Percentiles rank a stretch among this genome's conserved stretches.
Evolutionary conservation across 306 rosid species (phyloP).

Genomic region (Dryas alaskensis): DNA sequence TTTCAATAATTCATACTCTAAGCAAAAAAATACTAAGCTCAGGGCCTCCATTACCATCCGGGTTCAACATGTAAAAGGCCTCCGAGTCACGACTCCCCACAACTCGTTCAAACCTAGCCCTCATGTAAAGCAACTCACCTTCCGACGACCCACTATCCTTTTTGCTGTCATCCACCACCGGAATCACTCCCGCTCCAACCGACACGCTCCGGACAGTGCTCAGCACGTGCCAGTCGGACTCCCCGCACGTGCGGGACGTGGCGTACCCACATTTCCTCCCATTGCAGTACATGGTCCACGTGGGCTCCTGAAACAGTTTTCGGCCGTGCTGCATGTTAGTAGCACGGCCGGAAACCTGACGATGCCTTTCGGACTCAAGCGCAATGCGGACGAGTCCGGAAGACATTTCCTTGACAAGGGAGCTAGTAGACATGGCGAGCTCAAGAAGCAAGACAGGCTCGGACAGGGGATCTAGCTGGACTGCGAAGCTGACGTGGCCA

Average conservation of each 20-base stretch:
- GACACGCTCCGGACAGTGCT: slow-evolving; percentile 72
- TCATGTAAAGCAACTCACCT: slow-evolving; percentile 93
- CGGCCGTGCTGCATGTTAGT: background rate
- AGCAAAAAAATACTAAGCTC: slow-evolving; percentile 86
- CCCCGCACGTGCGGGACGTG: slow-evolving; percentile 60
- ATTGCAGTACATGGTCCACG: slow-evolving; percentile 88
- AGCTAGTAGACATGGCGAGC: slow-evolving; percentile 76
- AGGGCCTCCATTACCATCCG: slow-evolving; percentile 88
- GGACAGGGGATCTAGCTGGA: slow-evolving; percentile 70
- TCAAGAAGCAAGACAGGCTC: slow-evolving; percentile 69
- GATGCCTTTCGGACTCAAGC: slow-evolving; percentile 57
- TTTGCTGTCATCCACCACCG: slow-evolving; percentile 47
- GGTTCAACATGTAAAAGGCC: slow-evolving; percentile 93
- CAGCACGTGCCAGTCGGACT: slow-evolving; percentile 64
- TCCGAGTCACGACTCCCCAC: slow-evolving; percentile 97
- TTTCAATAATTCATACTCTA: slow-evolving; percentile 44
- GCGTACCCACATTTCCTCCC: slow-evolving; percentile 78
- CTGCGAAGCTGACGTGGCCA: slow-evolving; percentile 77
- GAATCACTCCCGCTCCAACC: slow-evolving; percentile 88
- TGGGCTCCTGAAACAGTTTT: slow-evolving; percentile 66
- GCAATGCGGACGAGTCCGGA: slow-evolving; percentile 88
- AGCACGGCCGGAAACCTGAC: background rate
- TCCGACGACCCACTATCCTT: slow-evolving; percentile 36
- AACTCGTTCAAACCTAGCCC: slow-evolving; percentile 88
- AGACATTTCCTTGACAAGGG: slow-evolving; percentile 85